Base-by-base conservation (phyloP, 2,329 filamentous ascomycete species). In the Colletotrichum horii region DNA sequence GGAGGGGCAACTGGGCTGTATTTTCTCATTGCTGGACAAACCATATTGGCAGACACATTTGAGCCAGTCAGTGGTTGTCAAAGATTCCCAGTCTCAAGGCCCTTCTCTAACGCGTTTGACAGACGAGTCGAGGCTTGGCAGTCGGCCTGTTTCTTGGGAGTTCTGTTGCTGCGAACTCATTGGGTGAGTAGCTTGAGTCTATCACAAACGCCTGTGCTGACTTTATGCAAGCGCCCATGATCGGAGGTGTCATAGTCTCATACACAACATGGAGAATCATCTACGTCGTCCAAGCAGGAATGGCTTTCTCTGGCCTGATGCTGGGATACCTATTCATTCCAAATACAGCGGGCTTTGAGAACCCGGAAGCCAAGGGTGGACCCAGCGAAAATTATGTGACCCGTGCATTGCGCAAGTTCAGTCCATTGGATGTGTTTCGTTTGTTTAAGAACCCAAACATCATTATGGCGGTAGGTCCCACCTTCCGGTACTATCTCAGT, bases 61-160 rank as follows among this genome's bases (percentile, higher is more conserved):
- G 24, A 58, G 2, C 55, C 55, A 19, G 55, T 58, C 14, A 28
- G 55, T 28, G 5, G 1, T 28, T 19, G 2, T 58, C n/a, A n/a
- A 22, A 14, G n/a, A 8, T 14, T 22, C 2, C 43, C 43, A 8
- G 19, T 4, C 1, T 0, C 1, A 22, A 19, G 24, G 24, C 22
- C 16, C 0, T 12, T 6, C 55, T 58, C 22, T 24, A 26, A 58
- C 8, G 26, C 28, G 14, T 28, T 19, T 19, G 14, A 19, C 26
- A 58, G 55, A 58, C 55, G 14, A 58, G 22, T 58, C 55, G 55
- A 4, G 55, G 55, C 24, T 26, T 58, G 55, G 55, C 55, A 2
- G 55, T 58, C 7, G 55, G 55, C 1, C 55, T 58, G n/a, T 58
- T 58, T 28, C 55, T 58, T 2, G 55, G 55, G 2, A 58, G 55